These are phyloP conservation scores for Jatropha multifida DNA, from an alignment of 441 rosid species.

Conservation along the genomic window DNA sequence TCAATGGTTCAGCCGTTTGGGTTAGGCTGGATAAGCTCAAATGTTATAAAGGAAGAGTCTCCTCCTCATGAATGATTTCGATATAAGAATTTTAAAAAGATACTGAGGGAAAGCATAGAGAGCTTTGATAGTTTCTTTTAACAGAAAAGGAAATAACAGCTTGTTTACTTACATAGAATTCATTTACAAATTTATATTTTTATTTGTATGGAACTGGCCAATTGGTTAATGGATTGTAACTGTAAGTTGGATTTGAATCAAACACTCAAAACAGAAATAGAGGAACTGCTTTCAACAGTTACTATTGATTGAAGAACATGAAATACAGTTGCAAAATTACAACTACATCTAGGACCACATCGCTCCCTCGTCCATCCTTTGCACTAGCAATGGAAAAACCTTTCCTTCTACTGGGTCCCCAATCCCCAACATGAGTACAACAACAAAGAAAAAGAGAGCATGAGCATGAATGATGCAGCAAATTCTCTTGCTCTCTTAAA, in stretches of 20 bases:
- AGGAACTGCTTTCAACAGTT: not conserved
- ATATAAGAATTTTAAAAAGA: too few species aligned
- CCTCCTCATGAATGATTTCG: too few species aligned
- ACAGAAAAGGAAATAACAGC: too few species aligned
- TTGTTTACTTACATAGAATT: too few species aligned
- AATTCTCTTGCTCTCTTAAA: slow-evolving; percentile 11
- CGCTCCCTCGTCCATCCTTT: not conserved
- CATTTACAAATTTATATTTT: too few species aligned
- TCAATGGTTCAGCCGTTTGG: too few species aligned
- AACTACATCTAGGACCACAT: not conserved
- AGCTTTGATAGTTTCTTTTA: too few species aligned
- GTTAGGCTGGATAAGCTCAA: too few species aligned
- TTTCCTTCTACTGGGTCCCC: not conserved
- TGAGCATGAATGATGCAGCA: slow-evolving; percentile 11
- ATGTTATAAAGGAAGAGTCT: too few species aligned
- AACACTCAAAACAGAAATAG: not conserved
- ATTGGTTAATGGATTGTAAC: too few species aligned
- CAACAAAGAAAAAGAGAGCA: not conserved
- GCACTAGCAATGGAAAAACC: not conserved
- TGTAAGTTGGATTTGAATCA: not conserved
- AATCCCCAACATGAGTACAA: not conserved
- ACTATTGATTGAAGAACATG: not conserved
- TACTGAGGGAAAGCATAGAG: too few species aligned
- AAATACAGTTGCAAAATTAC: not conserved
- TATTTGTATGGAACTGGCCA: too few species aligned